Base-by-base conservation (phyloP, 768 basidiomycete genomes). In the Mycena metata region DNA sequence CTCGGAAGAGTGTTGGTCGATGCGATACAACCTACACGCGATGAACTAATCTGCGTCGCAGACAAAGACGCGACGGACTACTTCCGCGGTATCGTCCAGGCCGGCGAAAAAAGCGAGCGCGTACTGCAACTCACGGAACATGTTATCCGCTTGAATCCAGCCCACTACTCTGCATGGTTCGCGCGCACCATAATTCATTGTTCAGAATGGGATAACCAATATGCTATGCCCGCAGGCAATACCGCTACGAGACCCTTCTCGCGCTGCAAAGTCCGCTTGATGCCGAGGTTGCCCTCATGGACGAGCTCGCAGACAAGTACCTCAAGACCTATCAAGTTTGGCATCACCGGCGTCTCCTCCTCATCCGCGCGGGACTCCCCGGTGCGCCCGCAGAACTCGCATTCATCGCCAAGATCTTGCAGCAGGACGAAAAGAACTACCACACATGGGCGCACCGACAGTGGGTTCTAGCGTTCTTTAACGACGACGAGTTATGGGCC, bases 361-460 rank as follows among this genome's bases (percentile, higher is more conserved):
- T 95, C 69, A 88, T 91, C 8, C 88, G 93, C 45, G 83, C 95
- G 41, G 85, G 94, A 67, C 84, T 84, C 42, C 79, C 84, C 51
- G 83, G 88, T 36, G 86, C 90, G 7, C 76, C 64, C 4, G 85
- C 86, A 11, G 98, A 99, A 79, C 90, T 99, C 61, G 83, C 77
- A 41, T 98, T 98, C 79, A 91, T 96, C 76, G 86, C 90, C 57
- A 79, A 82, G 62, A 90, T 90, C 1, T 87, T 99, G 35, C 81
- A 86, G 10, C 85, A 80, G 23, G 98, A 99, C 76, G 80, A 89
- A 50, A 99, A 99, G 87, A 99, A 99, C 82, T 99, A 99, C 78
- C 97, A 99, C 79, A 99, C 98, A 0, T 99, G 98, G 98, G 94
- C 94, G 10, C 97, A 98, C 79, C 88, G 97, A 9, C 96, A 99